Conservation (phyloP, 129 eudicot genomes). For the Tanacetum coccineum region DNA sequence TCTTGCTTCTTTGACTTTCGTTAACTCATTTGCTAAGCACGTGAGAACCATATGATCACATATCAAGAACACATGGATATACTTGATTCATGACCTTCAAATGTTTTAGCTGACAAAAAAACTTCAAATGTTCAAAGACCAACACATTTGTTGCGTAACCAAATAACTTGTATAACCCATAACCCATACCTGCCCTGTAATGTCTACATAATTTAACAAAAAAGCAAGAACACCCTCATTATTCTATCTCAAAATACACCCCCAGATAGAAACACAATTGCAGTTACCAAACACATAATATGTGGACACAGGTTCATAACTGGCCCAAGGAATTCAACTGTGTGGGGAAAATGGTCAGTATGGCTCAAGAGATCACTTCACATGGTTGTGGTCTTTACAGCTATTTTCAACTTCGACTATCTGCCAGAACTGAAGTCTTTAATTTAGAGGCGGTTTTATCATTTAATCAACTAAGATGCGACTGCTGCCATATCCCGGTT, state of each 20-base stretch:
- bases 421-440: constrained; percentile 4
- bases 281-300: constrained; percentile 15
- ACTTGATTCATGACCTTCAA: neutral
- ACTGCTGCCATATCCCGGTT: constrained; percentile 52
- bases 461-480: constrained; percentile 25
- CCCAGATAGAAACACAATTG: constrained; percentile 13
- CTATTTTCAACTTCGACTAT: neutral
- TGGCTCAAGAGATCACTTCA: constrained; percentile 16
- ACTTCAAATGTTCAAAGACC: neutral
- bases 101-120: no score
- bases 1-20: no score
- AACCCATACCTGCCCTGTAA: neutral
- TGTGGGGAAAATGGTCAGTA: constrained; percentile 20
- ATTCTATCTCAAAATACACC: constrained; percentile 29
- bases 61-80: neutral
- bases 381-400: constrained; percentile 20
- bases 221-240: constrained; percentile 21
- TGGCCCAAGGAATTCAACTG: constrained; percentile 6
- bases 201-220: constrained; percentile 15
- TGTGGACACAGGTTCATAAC: constrained; percentile 11
- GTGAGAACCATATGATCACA: no score
- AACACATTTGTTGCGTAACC: neutral
- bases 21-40: no score
- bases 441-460: constrained; percentile 12
- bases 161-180: neutral